Evolutionary conservation across 2,329 filamentous ascomycete species (phyloP).

Genomic region (Trichocomaceae sp.): DNA sequence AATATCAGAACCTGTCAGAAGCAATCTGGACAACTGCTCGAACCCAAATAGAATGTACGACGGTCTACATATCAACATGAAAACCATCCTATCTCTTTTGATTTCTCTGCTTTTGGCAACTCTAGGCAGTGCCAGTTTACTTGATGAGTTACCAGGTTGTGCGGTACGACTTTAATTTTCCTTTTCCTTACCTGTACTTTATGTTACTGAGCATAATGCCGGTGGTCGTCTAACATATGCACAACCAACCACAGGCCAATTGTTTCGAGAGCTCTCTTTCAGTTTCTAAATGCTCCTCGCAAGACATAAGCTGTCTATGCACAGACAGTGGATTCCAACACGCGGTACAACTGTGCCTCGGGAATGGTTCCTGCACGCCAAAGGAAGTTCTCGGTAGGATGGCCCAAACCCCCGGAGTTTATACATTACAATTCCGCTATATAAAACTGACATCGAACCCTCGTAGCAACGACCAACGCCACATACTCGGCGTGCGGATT

Average conservation of each 20-base stretch:
- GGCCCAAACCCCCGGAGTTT: not conserved
- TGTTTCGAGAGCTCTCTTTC: constrained; percentile 10
- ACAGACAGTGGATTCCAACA: constrained; percentile 6
- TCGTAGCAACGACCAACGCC: constrained; percentile 11
- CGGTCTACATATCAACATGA: constrained; percentile 1
- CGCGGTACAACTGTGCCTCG: constrained; percentile 9
- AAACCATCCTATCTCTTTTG: not conserved
- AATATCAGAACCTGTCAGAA: not conserved
- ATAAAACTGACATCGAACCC: not conserved
- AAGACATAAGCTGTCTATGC: constrained; percentile 8
- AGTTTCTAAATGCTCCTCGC: constrained; percentile 3
- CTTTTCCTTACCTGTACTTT: not conserved
- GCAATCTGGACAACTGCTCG: not conserved
- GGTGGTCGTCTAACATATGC: not conserved
- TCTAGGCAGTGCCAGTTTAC: not conserved
- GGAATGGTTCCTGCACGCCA: constrained; percentile 9
- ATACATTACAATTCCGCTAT: not conserved
- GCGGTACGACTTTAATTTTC: not conserved
- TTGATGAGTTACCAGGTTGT: constrained; percentile 8
- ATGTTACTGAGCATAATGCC: not conserved
- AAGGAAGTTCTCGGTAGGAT: constrained; percentile 12
- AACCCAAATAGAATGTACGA: not conserved
- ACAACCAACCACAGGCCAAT: constrained; percentile 1
- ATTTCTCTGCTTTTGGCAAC: not conserved
- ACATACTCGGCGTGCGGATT: constrained; percentile 7